Percentiles rank a stretch among this genome's conserved stretches.
phyloP scores from a whole-genome alignment of 441 rosid species.

The Adansonia rubrostipa region DNA sequence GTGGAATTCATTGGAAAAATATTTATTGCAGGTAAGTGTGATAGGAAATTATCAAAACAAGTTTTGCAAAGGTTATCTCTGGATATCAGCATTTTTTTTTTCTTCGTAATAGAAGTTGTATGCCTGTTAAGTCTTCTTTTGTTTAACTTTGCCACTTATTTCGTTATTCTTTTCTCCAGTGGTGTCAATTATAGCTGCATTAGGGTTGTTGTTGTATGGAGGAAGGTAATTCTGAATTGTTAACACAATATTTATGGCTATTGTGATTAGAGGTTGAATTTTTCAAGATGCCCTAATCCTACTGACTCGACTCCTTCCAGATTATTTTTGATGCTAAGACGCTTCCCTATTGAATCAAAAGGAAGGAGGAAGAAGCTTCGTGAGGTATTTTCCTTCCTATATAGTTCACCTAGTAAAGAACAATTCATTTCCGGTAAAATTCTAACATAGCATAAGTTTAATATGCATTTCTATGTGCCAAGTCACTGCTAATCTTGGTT shows the following conservation, averaged over 20 bases:
- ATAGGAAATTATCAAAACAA: constrained; percentile 3
- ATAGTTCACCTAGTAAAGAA: not conserved
- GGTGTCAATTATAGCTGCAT: constrained; percentile 66
- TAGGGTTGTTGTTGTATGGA: constrained; percentile 63
- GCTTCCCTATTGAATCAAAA: constrained; percentile 89
- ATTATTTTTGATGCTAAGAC: constrained; percentile 82
- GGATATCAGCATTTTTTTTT: not conserved
- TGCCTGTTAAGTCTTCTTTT: constrained; percentile 14
- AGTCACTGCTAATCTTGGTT: not conserved
- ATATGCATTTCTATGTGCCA: not conserved
- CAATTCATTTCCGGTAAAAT: not conserved
- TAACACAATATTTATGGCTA: constrained; percentile 6
- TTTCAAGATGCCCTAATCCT: constrained; percentile 17
- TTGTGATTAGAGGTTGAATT: constrained; percentile 23
- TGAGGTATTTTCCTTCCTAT: constrained; percentile 54
- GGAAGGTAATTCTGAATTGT: constrained; percentile 50
- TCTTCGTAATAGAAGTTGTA: not conserved
- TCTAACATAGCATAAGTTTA: not conserved
- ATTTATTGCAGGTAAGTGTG: constrained; percentile 61
- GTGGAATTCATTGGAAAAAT: constrained; percentile 59
- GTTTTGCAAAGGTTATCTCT: not conserved
- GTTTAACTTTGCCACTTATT: not conserved
- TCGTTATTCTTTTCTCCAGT: constrained; percentile 37
- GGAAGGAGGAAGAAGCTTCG: constrained; percentile 91
- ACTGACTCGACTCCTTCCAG: constrained; percentile 37